Base-by-base conservation (phyloP, 371 early-diverging fungal species). In the Mycotypha africana region DNA sequence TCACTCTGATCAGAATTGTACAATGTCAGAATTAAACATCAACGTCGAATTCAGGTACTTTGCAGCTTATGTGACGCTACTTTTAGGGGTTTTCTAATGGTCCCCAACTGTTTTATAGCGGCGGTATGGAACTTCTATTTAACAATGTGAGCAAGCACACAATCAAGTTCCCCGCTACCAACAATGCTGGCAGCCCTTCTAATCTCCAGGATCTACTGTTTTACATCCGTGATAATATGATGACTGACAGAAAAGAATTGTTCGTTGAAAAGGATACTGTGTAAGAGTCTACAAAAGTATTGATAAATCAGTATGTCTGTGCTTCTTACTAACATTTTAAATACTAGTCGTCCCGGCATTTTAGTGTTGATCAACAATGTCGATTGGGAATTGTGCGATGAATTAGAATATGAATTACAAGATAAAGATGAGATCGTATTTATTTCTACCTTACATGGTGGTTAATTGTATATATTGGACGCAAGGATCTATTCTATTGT, bases 381-480 rank as follows among this genome's bases (percentile, higher is more conserved):
- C 3, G 98, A 98, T 62, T 98, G 97, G 97, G 98, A 96, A 59
- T 70, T 98, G 30, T 92, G 91, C 59, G 96, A 92, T 24, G 91
- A 88, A 53, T 62, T 87, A 17, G 86, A 91, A 35, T 93, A 94
- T 58, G 68, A 74, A 46, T 47, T 95, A 36, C 53, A 85, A 50
- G 74, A 87, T 35, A 70, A 74, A 23, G 95, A 95, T 59, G 74
- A 76, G 31, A 85, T 97, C 38, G 86, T 89, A 20, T 96, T 98
- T 63, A 95, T 98, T 46, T 93, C 93, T 30, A 98, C 98, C 26
- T 66, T 98, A 40, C 97, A 97, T 54, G 98, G 96, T 20, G 96
- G 96, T 22, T 93, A 73, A 45, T 39, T 8, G 15, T 28, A 28
- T 26, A 23, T 26, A 40, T 40, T 40, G 40, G 25, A 20, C n/a